Conservation (phyloP, 306 rosid species). For the Purshia tridentata region DNA sequence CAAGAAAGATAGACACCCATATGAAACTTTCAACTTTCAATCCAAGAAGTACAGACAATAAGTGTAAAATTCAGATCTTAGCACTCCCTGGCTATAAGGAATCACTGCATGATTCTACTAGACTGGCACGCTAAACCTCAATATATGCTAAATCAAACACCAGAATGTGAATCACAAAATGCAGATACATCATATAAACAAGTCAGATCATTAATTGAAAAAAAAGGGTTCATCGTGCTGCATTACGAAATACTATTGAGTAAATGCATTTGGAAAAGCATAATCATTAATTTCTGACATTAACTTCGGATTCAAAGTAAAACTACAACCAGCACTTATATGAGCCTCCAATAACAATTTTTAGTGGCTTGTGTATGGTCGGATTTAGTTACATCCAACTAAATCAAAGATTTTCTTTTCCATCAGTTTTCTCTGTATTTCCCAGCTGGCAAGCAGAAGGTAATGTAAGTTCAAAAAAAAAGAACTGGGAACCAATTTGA, state of each 20-base stretch:
- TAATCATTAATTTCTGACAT: not conserved
- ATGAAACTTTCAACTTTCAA: too few relatives aligned
- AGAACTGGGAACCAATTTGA: conserved; percentile 17
- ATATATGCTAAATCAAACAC: not conserved
- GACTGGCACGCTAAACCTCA: too few relatives aligned
- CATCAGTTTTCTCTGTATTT: conserved; percentile 24
- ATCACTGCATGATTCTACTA: too few relatives aligned
- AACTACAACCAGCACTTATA: conserved; percentile 10
- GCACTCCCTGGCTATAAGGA: too few relatives aligned
- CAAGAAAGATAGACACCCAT: too few relatives aligned
- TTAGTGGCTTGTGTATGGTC: not conserved
- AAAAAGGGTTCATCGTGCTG: not conserved
- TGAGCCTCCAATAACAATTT: conserved; percentile 12
- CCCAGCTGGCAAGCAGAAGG: conserved; percentile 23
- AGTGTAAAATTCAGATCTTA: too few relatives aligned
- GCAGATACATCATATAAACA: not conserved
- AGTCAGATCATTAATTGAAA: not conserved
- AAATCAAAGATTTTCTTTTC: conserved; percentile 19
- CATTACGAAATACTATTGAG: not conserved
- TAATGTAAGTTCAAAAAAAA: not conserved
- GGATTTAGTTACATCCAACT: conserved; percentile 15
- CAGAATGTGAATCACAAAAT: conserved; percentile 9
- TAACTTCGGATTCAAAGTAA: not conserved
- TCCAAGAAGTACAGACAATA: too few relatives aligned
- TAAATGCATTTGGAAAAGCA: not conserved